Percentiles rank a stretch among this genome's conserved stretches.
Evolutionary conservation across 2,329 filamentous ascomycete species (phyloP).

Genomic region (Colletotrichum cereale): DNA sequence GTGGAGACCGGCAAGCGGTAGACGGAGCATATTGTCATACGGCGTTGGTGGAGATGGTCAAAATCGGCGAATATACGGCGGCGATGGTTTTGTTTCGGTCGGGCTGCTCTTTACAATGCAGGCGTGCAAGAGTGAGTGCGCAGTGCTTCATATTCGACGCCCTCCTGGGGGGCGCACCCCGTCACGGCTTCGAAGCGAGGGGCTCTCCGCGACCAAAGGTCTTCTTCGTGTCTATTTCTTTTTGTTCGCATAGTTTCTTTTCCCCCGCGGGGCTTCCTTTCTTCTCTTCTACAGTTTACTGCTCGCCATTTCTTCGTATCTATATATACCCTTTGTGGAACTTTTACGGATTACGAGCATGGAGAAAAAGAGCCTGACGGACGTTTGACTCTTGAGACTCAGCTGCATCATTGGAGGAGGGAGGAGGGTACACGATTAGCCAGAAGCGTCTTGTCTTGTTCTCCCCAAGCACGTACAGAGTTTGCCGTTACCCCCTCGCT

Average conservation of each 20-base stretch:
- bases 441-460: conserved; percentile 17
- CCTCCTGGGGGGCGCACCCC: not conserved
- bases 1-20: conserved; percentile 5
- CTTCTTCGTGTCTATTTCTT: not conserved
- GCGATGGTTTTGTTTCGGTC: conserved; percentile 20
- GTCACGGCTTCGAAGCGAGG: not conserved
- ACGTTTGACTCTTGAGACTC: conserved; percentile 1
- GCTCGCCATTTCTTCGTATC: conserved; percentile 28
- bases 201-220: not conserved
- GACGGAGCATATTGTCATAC: conserved; percentile 19
- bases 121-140: conserved; percentile 5
- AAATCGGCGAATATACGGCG: conserved; percentile 34
- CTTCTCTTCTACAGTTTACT: conserved; percentile 1
- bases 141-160: not conserved
- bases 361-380: conserved; percentile 20
- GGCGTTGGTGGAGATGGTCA: conserved; percentile 28
- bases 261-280: not conserved
- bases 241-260: conserved; percentile 8
- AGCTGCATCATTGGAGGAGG: conserved; percentile 24
- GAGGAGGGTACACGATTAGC: conserved; percentile 17
- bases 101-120: conserved; percentile 1
- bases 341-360: conserved; percentile 32
- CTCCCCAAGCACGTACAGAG: conserved; percentile 11
- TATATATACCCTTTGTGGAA: conserved; percentile 37
- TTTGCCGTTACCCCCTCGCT: conserved; percentile 25